Evolutionary conservation across 1,284 basidiomycete species (phyloP), one percentile per base, ranked within the genome.

Genomic region (Marasmius oreades): DNA sequence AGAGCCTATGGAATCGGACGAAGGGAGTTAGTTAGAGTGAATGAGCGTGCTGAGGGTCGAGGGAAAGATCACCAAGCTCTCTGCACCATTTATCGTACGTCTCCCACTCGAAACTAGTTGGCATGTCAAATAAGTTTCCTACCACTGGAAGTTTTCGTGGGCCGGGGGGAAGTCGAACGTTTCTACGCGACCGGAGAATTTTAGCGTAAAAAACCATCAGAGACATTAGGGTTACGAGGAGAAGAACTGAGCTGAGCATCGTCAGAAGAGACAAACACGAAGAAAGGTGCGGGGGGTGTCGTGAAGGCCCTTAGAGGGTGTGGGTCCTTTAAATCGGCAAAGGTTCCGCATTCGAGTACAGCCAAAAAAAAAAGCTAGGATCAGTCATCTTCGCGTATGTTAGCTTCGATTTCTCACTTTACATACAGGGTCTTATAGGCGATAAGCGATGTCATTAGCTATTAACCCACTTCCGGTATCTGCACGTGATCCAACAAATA

Each of bases 81-180:
- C 39, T 55, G 48, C 55, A 60, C 55, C 52, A 55, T 23, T 46
- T 45, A 26, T 55, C 51, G 50, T 60, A 60, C 37, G 43, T 52
- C 39, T 57, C 55, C 59, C 59, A 60, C 44, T 60, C 59, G 42
- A 52, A 54, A 24, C 42, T 50, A 22, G 36, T 53, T 11, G 60
- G 60, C 52, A 59, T 57, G 34, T 59, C 55, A 20, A 55, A 42
- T 5, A 55, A 48, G 43, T 59, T 59, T 39, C 60, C 58, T 34
- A 60, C 53, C 22, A 60, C 16, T 1, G 59, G 59, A 3, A 55
- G 33, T 26, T 57, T 57, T 20, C 39, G 46, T 20, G 59, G 59
- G 14, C 59, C 56, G n/a, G 59, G 59, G 33, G 59, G 59, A n/a
- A 60, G 39, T n/a, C n/a, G 53, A 37, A 50, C 55, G 18, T 23